Evolutionary conservation across 345 rosid genomes (phyloP).

Genomic region (Eucalyptus camaldulensis): DNA sequence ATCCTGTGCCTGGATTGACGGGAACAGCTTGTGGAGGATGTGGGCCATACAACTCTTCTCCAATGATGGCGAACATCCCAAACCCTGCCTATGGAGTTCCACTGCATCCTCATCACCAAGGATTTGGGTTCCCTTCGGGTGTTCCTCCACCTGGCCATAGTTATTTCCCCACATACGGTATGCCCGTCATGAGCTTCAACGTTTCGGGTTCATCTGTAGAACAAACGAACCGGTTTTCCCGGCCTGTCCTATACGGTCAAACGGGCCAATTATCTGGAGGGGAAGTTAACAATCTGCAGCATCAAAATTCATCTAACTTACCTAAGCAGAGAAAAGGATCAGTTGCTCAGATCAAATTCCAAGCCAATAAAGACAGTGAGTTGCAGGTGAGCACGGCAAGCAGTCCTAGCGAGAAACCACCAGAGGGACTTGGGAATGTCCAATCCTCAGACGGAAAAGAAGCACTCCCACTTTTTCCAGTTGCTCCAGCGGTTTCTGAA

Average conservation of each 20-base stretch:
- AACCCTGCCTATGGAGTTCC: constrained; percentile 32
- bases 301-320: constrained; percentile 21
- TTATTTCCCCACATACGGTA: constrained; percentile 60
- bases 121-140: constrained; percentile 24
- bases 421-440: background rate
- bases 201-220: constrained; percentile 33
- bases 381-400: constrained; percentile 45
- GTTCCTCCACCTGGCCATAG: constrained; percentile 36
- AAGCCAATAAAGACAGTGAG: constrained; percentile 21
- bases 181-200: constrained; percentile 33
- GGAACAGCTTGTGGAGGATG: constrained; percentile 34
- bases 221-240: constrained; percentile 25
- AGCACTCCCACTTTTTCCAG: constrained; percentile 5
- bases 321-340: constrained; percentile 14
- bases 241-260: constrained; percentile 12
- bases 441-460: constrained; percentile 10
- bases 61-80: constrained; percentile 20
- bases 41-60: constrained; percentile 37
- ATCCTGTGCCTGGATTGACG: constrained; percentile 31
- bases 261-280: constrained; percentile 13
- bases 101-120: constrained; percentile 21
- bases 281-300: constrained; percentile 22
- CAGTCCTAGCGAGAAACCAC: constrained; percentile 18
- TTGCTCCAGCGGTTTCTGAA: background rate
- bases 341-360: constrained; percentile 7